These are phyloP conservation scores for Psilocybe subaeruginosa DNA, from an alignment of 768 basidiomycete genomes.

Conservation along the genomic window DNA sequence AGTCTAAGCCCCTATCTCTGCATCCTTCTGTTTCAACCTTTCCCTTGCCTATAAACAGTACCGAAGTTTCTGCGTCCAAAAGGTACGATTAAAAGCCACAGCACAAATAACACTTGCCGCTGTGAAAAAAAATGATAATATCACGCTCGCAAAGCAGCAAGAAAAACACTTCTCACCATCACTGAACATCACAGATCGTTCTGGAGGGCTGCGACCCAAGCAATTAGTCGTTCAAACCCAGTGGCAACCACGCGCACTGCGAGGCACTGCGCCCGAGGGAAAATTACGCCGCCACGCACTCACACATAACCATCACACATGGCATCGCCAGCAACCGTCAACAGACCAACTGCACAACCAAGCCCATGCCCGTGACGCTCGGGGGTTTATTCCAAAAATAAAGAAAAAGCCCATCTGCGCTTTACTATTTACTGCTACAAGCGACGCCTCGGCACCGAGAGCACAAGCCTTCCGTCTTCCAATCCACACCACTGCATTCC, in stretches of 20 bases:
- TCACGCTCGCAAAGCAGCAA: background rate
- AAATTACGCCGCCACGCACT: background rate
- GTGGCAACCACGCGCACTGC: background rate
- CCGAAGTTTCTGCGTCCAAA: constrained; percentile 19
- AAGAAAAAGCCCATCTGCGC: background rate
- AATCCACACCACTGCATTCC: background rate
- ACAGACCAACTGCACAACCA: constrained; percentile 15
- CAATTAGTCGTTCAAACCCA: background rate
- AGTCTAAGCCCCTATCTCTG: background rate
- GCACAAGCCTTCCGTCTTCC: constrained; percentile 1
- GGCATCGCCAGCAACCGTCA: background rate
- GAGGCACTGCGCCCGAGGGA: background rate
- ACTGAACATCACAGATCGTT: background rate
- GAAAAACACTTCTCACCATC: constrained; percentile 1
- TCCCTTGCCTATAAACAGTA: constrained; percentile 7
- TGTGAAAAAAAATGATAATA: background rate
- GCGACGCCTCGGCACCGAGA: constrained; percentile 11
- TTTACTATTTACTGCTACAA: background rate
- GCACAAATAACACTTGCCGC: background rate
- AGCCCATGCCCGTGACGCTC: constrained; percentile 16
- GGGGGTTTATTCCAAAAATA: constrained; percentile 15
- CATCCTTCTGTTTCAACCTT: background rate
- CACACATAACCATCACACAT: background rate
- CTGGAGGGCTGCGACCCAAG: background rate
- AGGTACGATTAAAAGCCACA: background rate